Evolutionary conservation across 2,329 filamentous ascomycete species (phyloP), one percentile per base, ranked within the genome.

Genomic region (Arthroderma sp.): DNA sequence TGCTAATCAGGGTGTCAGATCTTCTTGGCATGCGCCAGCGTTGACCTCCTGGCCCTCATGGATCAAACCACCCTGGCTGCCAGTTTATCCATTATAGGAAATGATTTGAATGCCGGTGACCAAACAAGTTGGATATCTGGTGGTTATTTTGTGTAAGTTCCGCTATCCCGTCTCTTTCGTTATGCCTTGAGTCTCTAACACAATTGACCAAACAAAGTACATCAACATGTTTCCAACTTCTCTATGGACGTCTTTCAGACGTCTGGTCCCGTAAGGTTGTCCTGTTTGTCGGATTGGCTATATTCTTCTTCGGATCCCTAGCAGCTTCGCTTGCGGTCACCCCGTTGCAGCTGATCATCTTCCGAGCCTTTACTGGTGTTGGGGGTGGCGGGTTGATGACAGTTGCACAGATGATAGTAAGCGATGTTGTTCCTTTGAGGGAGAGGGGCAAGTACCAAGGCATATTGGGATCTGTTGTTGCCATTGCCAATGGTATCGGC

Each of bases 401-500:
- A 3, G 60, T 79, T 28, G 63, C 69, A 4, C 76, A 77, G 65
- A 78, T 79, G 58, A 77, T 80, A 37, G 70, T 79, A 7, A 73
- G 68, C n/a, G 77, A 80, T 52, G 64, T 79, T 4, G 74, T 78
- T 0, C 72, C 74, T 1, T 61, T 80, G 3, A 68, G 75, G 50
- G 70, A 77, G 51, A 61, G 77, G 47, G 77, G 77, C 3, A 77
- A 75, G 54, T 75, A 65, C 53, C 83, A 88, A 58, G 79, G 69
- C 29, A 58, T 57, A 29, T 42, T 54, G 49, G 73, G 72, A 2
- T 66, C 70, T 0, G 70, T 74, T 1, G 70, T 73, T 1, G 73
- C 71, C 1, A 55, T 76, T 22, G 67, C 71, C 0, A 74, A 76
- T 45, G 72, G 71, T 2, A 70, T 75, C 29, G 73, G 73, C 0